Percentiles rank a stretch among this genome's conserved stretches.
Evolutionary conservation across 2,329 filamentous ascomycete species (phyloP).

Genomic region (Paracorniculantispora psalliotae): DNA sequence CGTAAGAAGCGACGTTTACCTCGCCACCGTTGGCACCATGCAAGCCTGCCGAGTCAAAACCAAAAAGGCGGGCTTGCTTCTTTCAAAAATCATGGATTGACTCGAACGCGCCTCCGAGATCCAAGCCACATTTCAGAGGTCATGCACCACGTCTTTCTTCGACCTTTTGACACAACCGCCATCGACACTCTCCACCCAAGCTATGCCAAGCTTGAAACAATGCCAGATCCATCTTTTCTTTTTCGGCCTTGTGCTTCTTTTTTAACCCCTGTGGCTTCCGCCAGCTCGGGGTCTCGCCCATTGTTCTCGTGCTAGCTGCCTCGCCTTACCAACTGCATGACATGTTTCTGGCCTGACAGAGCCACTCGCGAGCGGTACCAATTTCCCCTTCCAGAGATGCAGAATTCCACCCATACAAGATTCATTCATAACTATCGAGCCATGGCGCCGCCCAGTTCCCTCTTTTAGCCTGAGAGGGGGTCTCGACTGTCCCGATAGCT

Average conservation of each 20-base stretch:
- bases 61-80: not conserved
- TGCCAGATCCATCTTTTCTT: not conserved
- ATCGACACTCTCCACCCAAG: not conserved
- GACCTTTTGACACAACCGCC: not conserved
- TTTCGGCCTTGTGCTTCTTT: not conserved
- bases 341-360: not conserved
- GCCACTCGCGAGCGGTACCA: too few species aligned
- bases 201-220: conserved; percentile 9
- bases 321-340: not conserved
- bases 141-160: not conserved
- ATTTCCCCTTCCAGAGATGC: not conserved
- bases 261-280: not conserved
- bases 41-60: not conserved
- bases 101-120: not conserved
- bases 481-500: conserved; percentile 5
- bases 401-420: not conserved
- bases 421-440: not conserved
- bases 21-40: conserved; percentile 1
- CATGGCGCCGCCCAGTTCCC: conserved; percentile 5
- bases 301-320: not conserved
- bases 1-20: not conserved
- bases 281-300: not conserved
- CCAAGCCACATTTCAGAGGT: not conserved
- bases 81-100: not conserved
- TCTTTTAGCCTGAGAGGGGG: not conserved